phyloP scores from a whole-genome alignment of 1,284 basidiomycete species.

The Heliocybe sulcata region DNA sequence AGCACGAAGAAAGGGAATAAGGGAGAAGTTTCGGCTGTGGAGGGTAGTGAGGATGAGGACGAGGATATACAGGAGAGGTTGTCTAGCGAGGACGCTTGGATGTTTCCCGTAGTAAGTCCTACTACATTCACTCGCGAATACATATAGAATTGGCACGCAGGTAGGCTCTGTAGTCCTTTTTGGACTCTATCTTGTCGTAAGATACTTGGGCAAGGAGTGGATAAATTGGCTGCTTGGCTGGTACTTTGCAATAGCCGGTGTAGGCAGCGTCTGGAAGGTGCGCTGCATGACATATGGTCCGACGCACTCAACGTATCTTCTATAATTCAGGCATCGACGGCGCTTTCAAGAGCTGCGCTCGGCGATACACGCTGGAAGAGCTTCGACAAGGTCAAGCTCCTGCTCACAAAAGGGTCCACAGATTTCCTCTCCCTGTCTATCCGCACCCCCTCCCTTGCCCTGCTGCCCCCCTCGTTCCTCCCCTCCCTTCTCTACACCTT shows the following conservation, averaged over 20 bases:
- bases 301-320: too few species aligned
- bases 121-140: too few species aligned
- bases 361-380: constrained; percentile 45
- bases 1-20: constrained; percentile 5
- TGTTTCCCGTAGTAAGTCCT: constrained; percentile 60
- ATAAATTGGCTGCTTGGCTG: constrained; percentile 74
- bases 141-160: too few species aligned
- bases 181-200: constrained; percentile 64
- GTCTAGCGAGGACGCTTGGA: constrained; percentile 63
- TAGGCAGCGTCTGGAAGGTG: constrained; percentile 68
- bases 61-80: constrained; percentile 48
- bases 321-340: constrained; percentile 50
- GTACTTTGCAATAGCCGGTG: constrained; percentile 66
- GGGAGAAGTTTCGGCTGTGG: constrained; percentile 19
- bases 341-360: constrained; percentile 36
- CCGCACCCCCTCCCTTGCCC: constrained; percentile 55
- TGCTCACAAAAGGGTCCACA: constrained; percentile 36
- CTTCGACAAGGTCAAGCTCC: constrained; percentile 39
- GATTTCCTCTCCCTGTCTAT: constrained; percentile 42
- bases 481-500: constrained; percentile 67
- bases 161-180: constrained; percentile 60
- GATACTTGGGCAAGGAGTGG: constrained; percentile 77
- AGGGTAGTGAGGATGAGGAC: constrained; percentile 37
- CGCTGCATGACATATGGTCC: constrained; percentile 14
- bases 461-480: constrained; percentile 58